Percentiles rank a stretch among this genome's conserved stretches.
phyloP scores from a whole-genome alignment of 2,329 filamentous ascomycete genomes.

The Monosporascus cannonballus region DNA sequence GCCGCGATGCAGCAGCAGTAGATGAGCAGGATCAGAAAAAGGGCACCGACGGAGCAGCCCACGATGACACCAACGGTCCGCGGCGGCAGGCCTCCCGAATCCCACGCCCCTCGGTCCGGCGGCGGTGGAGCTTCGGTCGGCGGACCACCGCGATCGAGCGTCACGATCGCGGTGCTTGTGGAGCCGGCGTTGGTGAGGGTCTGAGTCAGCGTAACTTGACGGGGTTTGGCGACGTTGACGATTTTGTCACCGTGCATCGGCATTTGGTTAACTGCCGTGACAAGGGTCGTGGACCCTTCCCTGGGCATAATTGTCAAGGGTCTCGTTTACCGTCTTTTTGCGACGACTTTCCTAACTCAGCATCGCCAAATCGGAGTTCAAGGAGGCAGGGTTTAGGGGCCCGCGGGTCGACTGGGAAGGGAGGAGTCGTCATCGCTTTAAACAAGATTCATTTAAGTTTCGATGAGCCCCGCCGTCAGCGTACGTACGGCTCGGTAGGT shows the following conservation, averaged over 20 bases:
- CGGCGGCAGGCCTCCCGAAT: conserved; percentile 13
- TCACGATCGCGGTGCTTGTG: conserved; percentile 22
- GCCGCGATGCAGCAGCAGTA: conserved; percentile 15
- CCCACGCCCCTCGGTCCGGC: conserved; percentile 2
- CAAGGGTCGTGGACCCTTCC: neutral
- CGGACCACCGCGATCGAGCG: conserved; percentile 17
- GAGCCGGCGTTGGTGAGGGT: conserved; percentile 21
- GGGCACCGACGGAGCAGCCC: conserved; percentile 17
- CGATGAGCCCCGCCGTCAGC: neutral
- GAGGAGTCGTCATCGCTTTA: neutral
- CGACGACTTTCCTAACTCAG: neutral
- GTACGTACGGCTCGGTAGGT: neutral
- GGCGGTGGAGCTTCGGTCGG: conserved; percentile 7
- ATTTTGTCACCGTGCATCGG: neutral
- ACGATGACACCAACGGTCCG: conserved; percentile 22
- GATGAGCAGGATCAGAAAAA: conserved; percentile 15
- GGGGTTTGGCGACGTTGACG: conserved; percentile 6
- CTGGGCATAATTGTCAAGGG: neutral
- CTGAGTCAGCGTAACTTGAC: conserved; percentile 24
- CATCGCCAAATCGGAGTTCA: neutral
- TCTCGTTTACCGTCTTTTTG: neutral
- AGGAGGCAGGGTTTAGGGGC: neutral
- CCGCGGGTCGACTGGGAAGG: neutral
- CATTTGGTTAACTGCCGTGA: neutral
- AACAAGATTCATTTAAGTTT: neutral